Evolutionary conservation across 2,329 filamentous ascomycete genomes (phyloP).

Genomic region (Cladophialophora yegresii): DNA sequence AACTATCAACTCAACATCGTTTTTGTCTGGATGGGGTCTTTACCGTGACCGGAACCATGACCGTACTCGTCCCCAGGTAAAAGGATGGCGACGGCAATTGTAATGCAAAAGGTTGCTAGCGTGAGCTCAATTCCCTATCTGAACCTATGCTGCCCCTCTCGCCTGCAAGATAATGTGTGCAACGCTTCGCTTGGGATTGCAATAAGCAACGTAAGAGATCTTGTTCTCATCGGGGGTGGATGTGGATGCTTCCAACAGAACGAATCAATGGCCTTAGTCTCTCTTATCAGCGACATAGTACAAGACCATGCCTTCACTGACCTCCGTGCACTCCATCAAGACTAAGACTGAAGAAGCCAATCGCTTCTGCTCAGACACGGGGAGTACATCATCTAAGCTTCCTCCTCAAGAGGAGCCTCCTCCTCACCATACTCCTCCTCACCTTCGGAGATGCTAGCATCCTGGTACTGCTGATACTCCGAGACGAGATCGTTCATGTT

Average conservation of each 20-base stretch:
- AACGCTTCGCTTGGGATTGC: conserved; percentile 5
- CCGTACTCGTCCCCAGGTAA: neutral
- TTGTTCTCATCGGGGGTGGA: conserved; percentile 5
- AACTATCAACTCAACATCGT: neutral
- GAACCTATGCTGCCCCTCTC: conserved; percentile 3
- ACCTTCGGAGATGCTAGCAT: conserved; percentile 93
- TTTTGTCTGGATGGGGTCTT: neutral
- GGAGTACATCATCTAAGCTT: conserved; percentile 29
- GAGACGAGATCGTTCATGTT: conserved; percentile 99
- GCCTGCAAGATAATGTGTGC: conserved; percentile 12
- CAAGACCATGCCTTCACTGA: conserved; percentile 3
- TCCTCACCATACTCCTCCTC: conserved; percentile 75
- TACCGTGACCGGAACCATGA: neutral
- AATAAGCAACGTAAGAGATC: conserved; percentile 18
- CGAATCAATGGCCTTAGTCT: conserved; percentile 29
- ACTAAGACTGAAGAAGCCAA: conserved; percentile 1
- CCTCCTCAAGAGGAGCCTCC: conserved; percentile 32
- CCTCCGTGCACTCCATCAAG: conserved; percentile 4
- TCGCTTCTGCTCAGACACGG: neutral
- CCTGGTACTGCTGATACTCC: conserved; percentile 99
- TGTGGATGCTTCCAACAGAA: conserved; percentile 24
- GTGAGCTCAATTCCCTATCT: conserved; percentile 4
- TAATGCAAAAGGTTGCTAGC: conserved; percentile 1
- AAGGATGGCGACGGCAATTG: neutral
- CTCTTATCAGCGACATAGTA: neutral